Evolutionary conservation across 106 monocot species (phyloP), one percentile per base, ranked within the genome.

Genomic region (Platanthera zijinensis): DNA sequence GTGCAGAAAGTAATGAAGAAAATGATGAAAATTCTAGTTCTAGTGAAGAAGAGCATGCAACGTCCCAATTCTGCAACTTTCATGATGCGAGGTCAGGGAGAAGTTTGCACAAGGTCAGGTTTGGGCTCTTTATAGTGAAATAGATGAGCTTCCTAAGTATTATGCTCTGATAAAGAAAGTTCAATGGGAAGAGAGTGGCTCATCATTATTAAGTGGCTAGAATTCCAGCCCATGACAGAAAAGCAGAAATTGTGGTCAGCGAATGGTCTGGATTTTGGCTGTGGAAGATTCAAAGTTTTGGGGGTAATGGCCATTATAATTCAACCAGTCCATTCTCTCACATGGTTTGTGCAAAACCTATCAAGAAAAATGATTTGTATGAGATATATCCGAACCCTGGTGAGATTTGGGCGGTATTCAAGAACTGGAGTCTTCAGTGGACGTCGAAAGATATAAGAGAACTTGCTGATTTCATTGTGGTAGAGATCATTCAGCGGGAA

Each of bases 351-450:
- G 70, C 76, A 10, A 54, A 17, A 57, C 76, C 45, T 48, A 12
- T 47, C 7, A 73, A 53, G 39, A 77, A 66, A 69, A 83, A 76
- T 3, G 17, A 64, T 10, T 74, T 52, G 14, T 87, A 74, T 63
- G 48, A 73, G 39, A 87, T 90, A 25, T 78, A 79, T 11, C 90
- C 87, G 2, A 57, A 30, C 9, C 14, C 22, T 32, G 85, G 85
- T 45, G 85, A 90, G 54, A 52, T 90, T 51, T 90, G 90, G 90
- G 90, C 90, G 22, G 25, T 87, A 21, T 90, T 80, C 69, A 87
- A 79, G 69, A 81, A 85, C 17, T 87, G 90, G 89, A 57, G 48
- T 49, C 28, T 47, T 47, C 56, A 70, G 10, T 89, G 86, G 89
- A 78, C 77, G 14, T 48, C 69, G 2, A 12, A 66, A 66, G 30